A percentile compares a stretch with the other conserved stretches of the same genome.
Evolutionary conservation across 495 filamentous ascomycete species (phyloP).

Genomic region (Parathielavia hyrcaniae): DNA sequence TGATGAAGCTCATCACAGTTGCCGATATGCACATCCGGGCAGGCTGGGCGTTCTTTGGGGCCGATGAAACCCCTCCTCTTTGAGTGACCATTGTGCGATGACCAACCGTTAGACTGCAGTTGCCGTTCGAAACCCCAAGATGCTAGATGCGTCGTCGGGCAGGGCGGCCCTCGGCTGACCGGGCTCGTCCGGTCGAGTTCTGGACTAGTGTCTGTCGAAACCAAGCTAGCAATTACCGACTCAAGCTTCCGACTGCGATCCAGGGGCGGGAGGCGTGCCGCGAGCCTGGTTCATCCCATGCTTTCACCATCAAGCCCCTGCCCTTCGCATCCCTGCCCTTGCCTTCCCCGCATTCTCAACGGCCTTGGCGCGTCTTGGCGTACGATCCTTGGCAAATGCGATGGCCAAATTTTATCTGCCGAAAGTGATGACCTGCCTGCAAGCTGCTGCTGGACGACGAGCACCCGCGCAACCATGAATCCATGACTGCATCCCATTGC

Average conservation of each 20-base stretch:
- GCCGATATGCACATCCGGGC: background rate
- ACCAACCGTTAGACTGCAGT: background rate
- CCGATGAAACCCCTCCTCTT: background rate
- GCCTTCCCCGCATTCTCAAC: constrained; percentile 15
- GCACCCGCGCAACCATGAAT: background rate
- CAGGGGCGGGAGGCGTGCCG: background rate
- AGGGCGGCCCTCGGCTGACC: constrained; percentile 3
- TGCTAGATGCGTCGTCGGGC: background rate
- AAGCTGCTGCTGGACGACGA: background rate
- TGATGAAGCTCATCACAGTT: background rate
- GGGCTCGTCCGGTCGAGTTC: background rate
- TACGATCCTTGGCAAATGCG: background rate
- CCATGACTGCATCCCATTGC: background rate
- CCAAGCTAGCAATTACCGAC: background rate
- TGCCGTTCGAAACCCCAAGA: background rate
- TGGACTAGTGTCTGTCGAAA: background rate
- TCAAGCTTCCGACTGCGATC: background rate
- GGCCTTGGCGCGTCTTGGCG: constrained; percentile 9
- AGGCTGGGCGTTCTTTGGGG: background rate
- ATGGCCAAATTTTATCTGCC: constrained; percentile 16
- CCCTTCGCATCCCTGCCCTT: background rate
- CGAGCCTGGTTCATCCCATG: background rate
- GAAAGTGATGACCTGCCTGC: constrained; percentile 7
- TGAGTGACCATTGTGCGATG: too few relatives aligned
- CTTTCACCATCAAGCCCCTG: background rate